Percentiles rank a stretch among this genome's conserved stretches.
These are phyloP conservation scores for Paratrimastix pyriformis DNA, from an alignment of 78 protist genomes.

Conservation along the genomic window DNA sequence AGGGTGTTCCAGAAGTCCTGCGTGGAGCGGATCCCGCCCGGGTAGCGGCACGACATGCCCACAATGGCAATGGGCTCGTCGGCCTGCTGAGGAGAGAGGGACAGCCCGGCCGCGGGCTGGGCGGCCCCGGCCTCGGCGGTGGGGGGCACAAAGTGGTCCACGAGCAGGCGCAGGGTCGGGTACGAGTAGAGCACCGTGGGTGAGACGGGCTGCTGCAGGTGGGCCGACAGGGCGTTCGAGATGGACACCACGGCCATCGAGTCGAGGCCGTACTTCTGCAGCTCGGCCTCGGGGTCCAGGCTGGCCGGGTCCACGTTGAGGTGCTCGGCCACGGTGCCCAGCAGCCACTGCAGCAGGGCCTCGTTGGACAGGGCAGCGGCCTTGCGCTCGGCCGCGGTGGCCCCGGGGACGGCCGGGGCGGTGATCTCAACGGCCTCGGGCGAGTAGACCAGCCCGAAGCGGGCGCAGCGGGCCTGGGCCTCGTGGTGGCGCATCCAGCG, in stretches of 20 bases:
- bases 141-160: not conserved
- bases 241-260: slow-evolving; percentile 1
- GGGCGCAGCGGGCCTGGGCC: too few species aligned
- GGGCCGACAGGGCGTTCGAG: not conserved
- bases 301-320: not conserved
- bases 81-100: too few species aligned
- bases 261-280: not conserved
- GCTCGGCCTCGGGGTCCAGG: not conserved
- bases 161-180: not conserved
- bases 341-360: slow-evolving; percentile 5
- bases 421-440: too few species aligned
- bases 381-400: too few species aligned
- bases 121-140: too few species aligned
- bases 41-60: slow-evolving; percentile 11
- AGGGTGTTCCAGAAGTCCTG: slow-evolving; percentile 11
- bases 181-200: slow-evolving; percentile 10
- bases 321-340: not conserved
- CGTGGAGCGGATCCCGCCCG: not conserved
- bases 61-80: slow-evolving; percentile 15
- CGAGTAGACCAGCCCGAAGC: too few species aligned
- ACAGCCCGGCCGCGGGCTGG: too few species aligned
- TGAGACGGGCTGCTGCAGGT: not conserved
- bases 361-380: too few species aligned
- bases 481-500: too few species aligned
- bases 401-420: too few species aligned